Percentiles rank a stretch among this genome's conserved stretches.
Conservation (phyloP, 2,329 filamentous ascomycete genomes). For the Talaromyces albobiverticillius region DNA sequence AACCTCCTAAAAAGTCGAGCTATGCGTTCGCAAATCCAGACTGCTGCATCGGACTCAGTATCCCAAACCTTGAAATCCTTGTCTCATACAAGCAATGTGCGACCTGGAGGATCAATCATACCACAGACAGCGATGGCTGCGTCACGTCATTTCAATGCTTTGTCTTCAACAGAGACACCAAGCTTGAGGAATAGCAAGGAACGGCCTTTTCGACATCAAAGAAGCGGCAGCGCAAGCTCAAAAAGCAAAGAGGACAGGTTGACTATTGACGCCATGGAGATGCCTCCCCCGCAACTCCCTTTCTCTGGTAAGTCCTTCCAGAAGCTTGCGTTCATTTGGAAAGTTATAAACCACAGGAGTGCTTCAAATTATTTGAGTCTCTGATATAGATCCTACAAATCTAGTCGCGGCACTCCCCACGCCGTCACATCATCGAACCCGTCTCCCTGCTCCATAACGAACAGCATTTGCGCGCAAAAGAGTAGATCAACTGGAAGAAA, state of each 20-base stretch:
- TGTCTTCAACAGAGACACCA: slow-evolving; percentile 16
- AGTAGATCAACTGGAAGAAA: neutral
- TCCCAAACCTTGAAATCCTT: slow-evolving; percentile 45
- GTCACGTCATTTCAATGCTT: slow-evolving; percentile 18
- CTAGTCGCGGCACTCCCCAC: slow-evolving; percentile 8
- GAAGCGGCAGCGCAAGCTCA: slow-evolving; percentile 39
- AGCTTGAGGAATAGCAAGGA: slow-evolving; percentile 29
- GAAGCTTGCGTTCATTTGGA: neutral
- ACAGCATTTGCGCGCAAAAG: slow-evolving; percentile 2
- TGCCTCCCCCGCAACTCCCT: slow-evolving; percentile 30
- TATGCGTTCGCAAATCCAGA: slow-evolving; percentile 53
- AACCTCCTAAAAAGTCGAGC: slow-evolving; percentile 55
- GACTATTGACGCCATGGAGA: slow-evolving; percentile 20
- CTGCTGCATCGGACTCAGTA: slow-evolving; percentile 54
- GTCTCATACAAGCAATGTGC: slow-evolving; percentile 17
- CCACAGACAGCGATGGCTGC: slow-evolving; percentile 24
- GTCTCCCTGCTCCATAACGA: slow-evolving; percentile 14
- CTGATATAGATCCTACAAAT: no score
- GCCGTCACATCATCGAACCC: slow-evolving; percentile 16
- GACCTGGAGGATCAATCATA: slow-evolving; percentile 16
- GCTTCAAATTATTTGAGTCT: no score
- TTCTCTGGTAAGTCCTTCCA: slow-evolving; percentile 14
- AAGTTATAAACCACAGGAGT: no score
- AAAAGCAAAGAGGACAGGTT: slow-evolving; percentile 23
- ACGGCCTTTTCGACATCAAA: slow-evolving; percentile 37